phyloP scores from a whole-genome alignment of 23 red algal species.

The Porphyridium purpureum region DNA sequence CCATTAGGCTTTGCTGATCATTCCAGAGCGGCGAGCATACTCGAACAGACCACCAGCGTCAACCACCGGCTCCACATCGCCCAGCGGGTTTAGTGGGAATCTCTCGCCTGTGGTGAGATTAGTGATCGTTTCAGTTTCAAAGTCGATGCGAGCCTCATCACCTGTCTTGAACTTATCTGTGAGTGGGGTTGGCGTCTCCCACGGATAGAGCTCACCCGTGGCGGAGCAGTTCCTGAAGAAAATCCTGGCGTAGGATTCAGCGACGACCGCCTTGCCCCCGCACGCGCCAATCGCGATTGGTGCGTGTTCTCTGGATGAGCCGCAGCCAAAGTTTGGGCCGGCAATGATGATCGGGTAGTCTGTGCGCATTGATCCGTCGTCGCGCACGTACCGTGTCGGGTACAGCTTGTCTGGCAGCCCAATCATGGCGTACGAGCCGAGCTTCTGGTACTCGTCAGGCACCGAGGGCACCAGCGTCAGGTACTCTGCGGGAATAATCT shows the following conservation, averaged over 20 bases:
- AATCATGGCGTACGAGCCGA: conserved; percentile 70
- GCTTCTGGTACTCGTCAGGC: conserved; percentile 80
- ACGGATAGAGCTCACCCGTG: conserved; percentile 93
- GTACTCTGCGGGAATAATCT: conserved; percentile 94
- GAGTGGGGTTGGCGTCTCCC: conserved; percentile 30
- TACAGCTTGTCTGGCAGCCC: conserved; percentile 63
- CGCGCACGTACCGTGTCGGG: conserved; percentile 31
- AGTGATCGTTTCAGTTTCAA: conserved; percentile 27
- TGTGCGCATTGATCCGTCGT: conserved; percentile 17
- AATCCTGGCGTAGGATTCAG: conserved; percentile 44
- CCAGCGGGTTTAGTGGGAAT: conserved; percentile 55
- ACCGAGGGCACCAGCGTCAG: conserved; percentile 82
- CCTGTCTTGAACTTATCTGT: conserved; percentile 72
- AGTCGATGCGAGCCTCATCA: conserved; percentile 63
- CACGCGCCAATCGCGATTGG: conserved; percentile 85
- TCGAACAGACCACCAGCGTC: conserved; percentile 94
- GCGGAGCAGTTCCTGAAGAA: conserved; percentile 93
- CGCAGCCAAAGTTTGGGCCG: conserved; percentile 93
- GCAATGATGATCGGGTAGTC: conserved; percentile 79
- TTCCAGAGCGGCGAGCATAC: conserved; percentile 79
- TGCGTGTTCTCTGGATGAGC: conserved; percentile 74
- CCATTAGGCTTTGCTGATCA: too few relatives aligned
- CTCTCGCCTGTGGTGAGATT: conserved; percentile 31
- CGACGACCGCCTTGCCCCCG: conserved; percentile 65
- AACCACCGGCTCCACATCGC: conserved; percentile 79